Base-by-base conservation (phyloP, 2,329 filamentous ascomycete species). In the Aspergillus sp. region DNA sequence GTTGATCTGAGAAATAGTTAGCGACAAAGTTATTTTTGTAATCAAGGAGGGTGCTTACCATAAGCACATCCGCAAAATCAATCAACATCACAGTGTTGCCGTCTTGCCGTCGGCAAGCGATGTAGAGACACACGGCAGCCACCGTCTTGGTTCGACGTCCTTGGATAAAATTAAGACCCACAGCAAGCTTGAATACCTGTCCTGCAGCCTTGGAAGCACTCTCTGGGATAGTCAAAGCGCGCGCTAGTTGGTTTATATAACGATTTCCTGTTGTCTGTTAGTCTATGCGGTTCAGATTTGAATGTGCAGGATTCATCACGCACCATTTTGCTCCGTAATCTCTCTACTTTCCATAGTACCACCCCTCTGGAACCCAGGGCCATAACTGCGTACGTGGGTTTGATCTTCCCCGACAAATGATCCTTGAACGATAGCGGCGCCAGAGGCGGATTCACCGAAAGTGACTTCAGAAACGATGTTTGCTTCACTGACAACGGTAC, bases 391-490 rank as follows among this genome's bases (percentile, higher is more conserved):
- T 30, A 89, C 88, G 68, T 90, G 87, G 22, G 90, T 91, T 70
- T 97, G 91, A 72, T 93, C 90, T 58, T 91, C 90, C 54, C 87
- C 89, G 60, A 99, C 86, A 70, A 89, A 96, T 61, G 88, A 93
- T 72, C 95, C 95, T 73, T 97, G 91, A 17, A 97, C 91, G 51
- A 96, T 85, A 52, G 93, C 93, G 49, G 90, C 91, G 68, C 95
- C 95, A 34, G 86, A 87, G 0, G 90, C 86, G 27, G 86, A 89
- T 78, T 99, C 93, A 63, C 92, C 92, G 70, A 98, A 99, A 20
- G 88, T 88, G 61, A 98, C 86, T 73, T 99, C 95, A 49, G 91
- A 86, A 58, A 97, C 93, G 61, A 98, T 96, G 69, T 96, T 92
- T 71, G 86, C 88, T 70, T 96, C 89, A 66, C 90, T 88, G 56